These are phyloP conservation scores for Dothidotthia symphoricarpi DNA, from an alignment of 2,329 filamentous ascomycete genomes.

Conservation along the genomic window DNA sequence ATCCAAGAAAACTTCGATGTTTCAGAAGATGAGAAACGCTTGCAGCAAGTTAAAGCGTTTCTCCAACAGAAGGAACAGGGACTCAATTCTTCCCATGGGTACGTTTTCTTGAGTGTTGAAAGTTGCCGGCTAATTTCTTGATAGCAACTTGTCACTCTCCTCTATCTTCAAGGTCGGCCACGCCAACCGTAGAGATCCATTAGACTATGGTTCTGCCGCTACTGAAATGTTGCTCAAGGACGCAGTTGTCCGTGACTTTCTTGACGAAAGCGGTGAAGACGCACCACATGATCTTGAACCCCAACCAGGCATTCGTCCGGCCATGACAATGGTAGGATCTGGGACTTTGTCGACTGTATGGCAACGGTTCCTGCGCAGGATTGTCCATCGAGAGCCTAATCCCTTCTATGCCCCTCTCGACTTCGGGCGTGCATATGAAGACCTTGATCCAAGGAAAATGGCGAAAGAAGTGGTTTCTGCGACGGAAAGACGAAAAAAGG, in stretches of 20 bases:
- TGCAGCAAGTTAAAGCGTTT: conserved; percentile 95
- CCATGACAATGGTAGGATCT: conserved; percentile 52
- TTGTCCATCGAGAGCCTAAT: conserved; percentile 75
- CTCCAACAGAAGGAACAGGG: conserved; percentile 86
- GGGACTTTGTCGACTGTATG: conserved; percentile 62
- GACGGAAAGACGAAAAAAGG: conserved; percentile 76
- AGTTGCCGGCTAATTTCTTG: conserved; percentile 8
- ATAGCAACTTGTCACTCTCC: conserved; percentile 68
- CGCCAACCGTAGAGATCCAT: conserved; percentile 70
- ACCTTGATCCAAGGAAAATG: conserved; percentile 80
- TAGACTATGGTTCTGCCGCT: conserved; percentile 87
- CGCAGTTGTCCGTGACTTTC: conserved; percentile 88
- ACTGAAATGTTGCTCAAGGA: conserved; percentile 97
- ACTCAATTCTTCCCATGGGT: conserved; percentile 57
- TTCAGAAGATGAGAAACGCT: conserved; percentile 93
- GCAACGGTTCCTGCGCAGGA: conserved; percentile 56
- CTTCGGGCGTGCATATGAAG: conserved; percentile 68
- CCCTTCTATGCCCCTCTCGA: conserved; percentile 89
- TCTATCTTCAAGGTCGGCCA: conserved; percentile 62
- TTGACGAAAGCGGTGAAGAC: conserved; percentile 66
- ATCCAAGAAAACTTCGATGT: conserved; percentile 99
- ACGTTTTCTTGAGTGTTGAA: conserved; percentile 4
- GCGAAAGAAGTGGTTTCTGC: conserved; percentile 86
- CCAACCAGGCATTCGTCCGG: conserved; percentile 37
- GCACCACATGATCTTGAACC: conserved; percentile 31